Evolutionary conservation across 164 flowering plant species (phyloP), one percentile per base, ranked within the genome.

Genomic region (Macadamia tetraphylla): DNA sequence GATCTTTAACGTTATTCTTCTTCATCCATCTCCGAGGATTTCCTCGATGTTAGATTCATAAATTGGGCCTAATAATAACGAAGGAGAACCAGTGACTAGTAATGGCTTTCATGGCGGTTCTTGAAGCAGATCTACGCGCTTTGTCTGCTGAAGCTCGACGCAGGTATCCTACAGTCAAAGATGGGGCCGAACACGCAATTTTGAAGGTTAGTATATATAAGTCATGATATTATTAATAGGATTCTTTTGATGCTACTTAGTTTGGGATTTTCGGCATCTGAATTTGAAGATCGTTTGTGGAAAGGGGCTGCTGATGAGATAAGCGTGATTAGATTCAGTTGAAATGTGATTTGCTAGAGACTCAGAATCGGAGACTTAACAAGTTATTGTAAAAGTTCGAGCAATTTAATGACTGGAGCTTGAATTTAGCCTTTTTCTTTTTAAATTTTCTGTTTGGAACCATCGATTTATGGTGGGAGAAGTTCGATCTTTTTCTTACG

Each of bases 121-220:
- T 94, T 62, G 98, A 94, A 66, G 82, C 97, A 35, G 98, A 94
- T 88, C 96, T 94, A 42, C 92, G 97, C 58, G 93, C 97, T 32
- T 88, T 94, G 66, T 94, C 96, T 30, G 80, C 87, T 30, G 98
- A 94, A 75, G 97, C 98, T 73, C 96, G 98, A 64, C 93, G 98
- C 35, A 78, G 87, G 67, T 87, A 86, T 63, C 99, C 99, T 32
- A 81, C 91, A 23, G 79, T 94, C 71, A 94, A 94, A 66, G 99
- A 94, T 71, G 99, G 84, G 12, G 97, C 99, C 0, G 99, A 94
- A 66, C 97, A 90, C 76, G 99, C 97, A 10, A 88, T 94, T 17
- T 44, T 90, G 23, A 94, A 94, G 97, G 99, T 90, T 40, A 46
- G 63, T 15, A 23, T 63, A 64, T 46, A 11, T 35, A 14, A 3